Conservation (phyloP, 257 asterid species). For the Ocimum tenuiflorum region DNA sequence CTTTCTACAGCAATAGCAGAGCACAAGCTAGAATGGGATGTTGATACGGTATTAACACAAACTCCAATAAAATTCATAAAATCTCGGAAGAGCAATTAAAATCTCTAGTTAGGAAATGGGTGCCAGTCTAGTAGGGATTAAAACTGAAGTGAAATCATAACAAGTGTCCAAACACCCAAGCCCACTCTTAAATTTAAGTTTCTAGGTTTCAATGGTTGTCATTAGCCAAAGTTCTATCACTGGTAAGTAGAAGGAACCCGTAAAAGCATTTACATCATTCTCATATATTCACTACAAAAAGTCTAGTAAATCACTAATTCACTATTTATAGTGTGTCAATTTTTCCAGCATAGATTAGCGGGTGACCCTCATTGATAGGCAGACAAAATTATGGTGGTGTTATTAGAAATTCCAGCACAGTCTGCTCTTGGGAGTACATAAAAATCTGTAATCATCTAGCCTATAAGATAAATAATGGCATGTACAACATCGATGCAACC, state of each 20-base stretch:
- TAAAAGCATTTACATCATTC: background rate
- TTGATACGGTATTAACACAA: background rate
- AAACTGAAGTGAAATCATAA: background rate
- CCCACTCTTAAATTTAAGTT: background rate
- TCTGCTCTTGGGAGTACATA: background rate
- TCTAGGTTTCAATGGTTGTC: background rate
- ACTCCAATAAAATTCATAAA: background rate
- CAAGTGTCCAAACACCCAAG: no score
- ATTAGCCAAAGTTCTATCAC: background rate
- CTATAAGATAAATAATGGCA: background rate
- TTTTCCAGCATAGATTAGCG: background rate
- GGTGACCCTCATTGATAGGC: background rate
- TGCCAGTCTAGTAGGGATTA: background rate
- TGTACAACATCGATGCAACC: background rate
- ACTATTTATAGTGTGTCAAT: background rate
- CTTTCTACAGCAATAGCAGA: background rate
- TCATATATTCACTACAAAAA: background rate
- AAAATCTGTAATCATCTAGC: background rate
- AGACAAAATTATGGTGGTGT: background rate
- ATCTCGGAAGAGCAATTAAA: background rate
- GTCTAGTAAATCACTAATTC: background rate
- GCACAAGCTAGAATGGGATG: background rate
- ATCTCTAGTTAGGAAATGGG: background rate
- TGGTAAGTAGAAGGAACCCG: background rate
- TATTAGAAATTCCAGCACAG: background rate